Conservation (phyloP, 768 basidiomycete genomes). For the Termitomyces sp. region DNA sequence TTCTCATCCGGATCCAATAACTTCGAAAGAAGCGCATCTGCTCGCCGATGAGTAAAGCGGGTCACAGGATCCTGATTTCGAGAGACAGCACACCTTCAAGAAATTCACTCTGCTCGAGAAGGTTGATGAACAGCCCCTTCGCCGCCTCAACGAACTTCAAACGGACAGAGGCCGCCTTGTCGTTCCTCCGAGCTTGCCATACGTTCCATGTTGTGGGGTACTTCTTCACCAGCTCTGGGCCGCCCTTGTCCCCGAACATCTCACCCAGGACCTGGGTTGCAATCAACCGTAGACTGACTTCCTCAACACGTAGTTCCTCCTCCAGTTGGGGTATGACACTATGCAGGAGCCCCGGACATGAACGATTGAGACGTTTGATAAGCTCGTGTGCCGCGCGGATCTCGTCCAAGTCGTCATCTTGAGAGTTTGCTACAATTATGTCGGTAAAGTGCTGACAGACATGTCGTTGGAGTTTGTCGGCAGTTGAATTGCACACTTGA, state of each 20-base stretch:
- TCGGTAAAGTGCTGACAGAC: constrained; percentile 93
- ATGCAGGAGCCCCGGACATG: constrained; percentile 76
- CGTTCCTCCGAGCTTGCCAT: constrained; percentile 77
- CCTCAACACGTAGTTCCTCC: constrained; percentile 79
- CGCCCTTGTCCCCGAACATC: constrained; percentile 81
- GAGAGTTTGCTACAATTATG: constrained; percentile 60
- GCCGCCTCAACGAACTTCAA: constrained; percentile 73
- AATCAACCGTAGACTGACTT: constrained; percentile 62
- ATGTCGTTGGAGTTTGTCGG: constrained; percentile 84
- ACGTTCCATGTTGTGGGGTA: constrained; percentile 82
- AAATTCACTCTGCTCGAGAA: constrained; percentile 60
- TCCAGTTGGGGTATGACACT: constrained; percentile 93
- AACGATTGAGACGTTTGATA: constrained; percentile 73
- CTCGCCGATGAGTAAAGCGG: background rate
- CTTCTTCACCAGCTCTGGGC: constrained; percentile 67
- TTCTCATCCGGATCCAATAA: constrained; percentile 87
- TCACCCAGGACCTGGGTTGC: constrained; percentile 85
- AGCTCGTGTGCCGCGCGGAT: constrained; percentile 78
- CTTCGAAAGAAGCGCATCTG: constrained; percentile 59
- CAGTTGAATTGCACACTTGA: constrained; percentile 76
- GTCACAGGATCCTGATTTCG: background rate
- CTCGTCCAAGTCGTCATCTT: constrained; percentile 60
- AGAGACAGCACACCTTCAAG: constrained; percentile 60
- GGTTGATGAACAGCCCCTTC: constrained; percentile 51
- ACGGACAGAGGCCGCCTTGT: constrained; percentile 67